Evolutionary conservation across 441 rosid species (phyloP).

Genomic region (Mallotus japonicus): DNA sequence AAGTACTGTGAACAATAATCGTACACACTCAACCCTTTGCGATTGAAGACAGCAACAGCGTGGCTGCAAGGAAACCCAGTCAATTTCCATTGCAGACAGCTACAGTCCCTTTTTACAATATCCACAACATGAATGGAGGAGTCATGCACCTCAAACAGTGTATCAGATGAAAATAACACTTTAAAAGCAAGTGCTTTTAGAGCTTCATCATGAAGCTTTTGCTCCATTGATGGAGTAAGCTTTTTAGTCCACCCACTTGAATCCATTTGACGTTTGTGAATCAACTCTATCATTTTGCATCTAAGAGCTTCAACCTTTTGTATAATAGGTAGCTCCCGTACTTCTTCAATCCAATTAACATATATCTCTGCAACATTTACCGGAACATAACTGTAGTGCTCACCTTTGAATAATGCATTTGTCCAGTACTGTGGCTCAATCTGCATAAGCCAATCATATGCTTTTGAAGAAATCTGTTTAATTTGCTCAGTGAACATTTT

Average conservation of each 20-base stretch:
- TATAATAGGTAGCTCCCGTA: slow-evolving; percentile 59
- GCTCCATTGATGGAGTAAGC: slow-evolving; percentile 74
- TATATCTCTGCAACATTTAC: slow-evolving; percentile 62
- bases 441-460: slow-evolving; percentile 83
- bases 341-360: slow-evolving; percentile 70
- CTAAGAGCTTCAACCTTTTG: slow-evolving; percentile 58
- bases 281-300: slow-evolving; percentile 55
- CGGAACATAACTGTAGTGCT: slow-evolving; percentile 57
- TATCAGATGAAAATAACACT: slow-evolving; percentile 76
- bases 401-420: slow-evolving; percentile 67
- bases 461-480: slow-evolving; percentile 55
- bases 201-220: slow-evolving; percentile 54
- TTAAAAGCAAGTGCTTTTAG: slow-evolving; percentile 46
- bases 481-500: slow-evolving; percentile 57
- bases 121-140: slow-evolving; percentile 71
- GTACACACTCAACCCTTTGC: slow-evolving; percentile 47
- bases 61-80: slow-evolving; percentile 81
- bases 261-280: slow-evolving; percentile 43
- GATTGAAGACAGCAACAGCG: slow-evolving; percentile 74
- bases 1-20: slow-evolving; percentile 69
- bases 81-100: slow-evolving; percentile 69
- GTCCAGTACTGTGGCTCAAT: slow-evolving; percentile 71
- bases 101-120: slow-evolving; percentile 58
- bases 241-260: slow-evolving; percentile 55
- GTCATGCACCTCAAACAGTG: slow-evolving; percentile 83